Base-by-base conservation (phyloP, 2,329 filamentous ascomycete species). In the Ceratocystis huliohia region DNA sequence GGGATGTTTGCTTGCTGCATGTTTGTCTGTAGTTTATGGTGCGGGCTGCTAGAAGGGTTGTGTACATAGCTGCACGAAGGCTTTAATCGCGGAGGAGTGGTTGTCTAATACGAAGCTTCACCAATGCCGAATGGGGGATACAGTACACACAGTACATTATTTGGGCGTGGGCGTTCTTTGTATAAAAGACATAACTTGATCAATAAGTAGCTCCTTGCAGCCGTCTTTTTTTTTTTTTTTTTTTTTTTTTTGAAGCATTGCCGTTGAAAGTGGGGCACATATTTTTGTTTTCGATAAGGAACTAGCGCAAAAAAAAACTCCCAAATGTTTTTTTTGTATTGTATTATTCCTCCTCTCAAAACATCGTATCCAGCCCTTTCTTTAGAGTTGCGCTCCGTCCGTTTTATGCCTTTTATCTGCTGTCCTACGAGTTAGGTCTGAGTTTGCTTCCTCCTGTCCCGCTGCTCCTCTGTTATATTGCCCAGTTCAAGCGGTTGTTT, bases 281-380 rank as follows among this genome's bases (percentile, higher is more conserved):
- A 37, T 53, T 1, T 25, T 4, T 20, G 63, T 69, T 69, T 68
- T 69, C 68, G 68, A 69, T 69, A 69, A 69, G 65, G 20, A 63
- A 53, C 61, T 64, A 44, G 5, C 57, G 65, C 28, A 50, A 20
- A 50, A 25, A 41, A 17, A 1, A 30, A 50, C 6, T 33, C 30
- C 30, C 30, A 33, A 33, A 33, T 8, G 17, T 66, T 56, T 66
- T 15, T 33, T 50, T 25, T 25, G 5, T 66, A 15, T 33, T 50
- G n/a, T 22, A 25, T 28, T 5, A 30, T 22, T 56, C 6, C 30
- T 56, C 15, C 17, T 57, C 28, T 15, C 10, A 57, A 57, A 63
- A 50, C 20, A 45, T 30, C 25, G 22, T 25, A 63, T 13, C 7
- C 45, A 48, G 13, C 8, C 33, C 25, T 30, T 25, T 30, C 33